Percentiles rank a stretch among this genome's conserved stretches.
phyloP scores from a whole-genome alignment of 2,329 filamentous ascomycete genomes.

The Plenodomus lindquistii region DNA sequence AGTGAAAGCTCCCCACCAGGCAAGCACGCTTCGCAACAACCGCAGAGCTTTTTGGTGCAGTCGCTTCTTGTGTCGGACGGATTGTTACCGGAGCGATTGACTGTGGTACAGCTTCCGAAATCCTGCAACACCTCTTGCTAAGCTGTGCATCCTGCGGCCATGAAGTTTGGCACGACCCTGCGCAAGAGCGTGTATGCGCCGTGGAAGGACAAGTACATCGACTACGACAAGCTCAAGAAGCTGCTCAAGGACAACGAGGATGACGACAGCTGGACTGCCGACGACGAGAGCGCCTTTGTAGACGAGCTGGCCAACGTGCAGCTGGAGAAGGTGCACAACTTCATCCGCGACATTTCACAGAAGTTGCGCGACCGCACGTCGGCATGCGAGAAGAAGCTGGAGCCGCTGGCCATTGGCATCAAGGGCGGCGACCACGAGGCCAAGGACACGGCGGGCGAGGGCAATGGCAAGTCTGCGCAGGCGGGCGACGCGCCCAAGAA shows the following conservation, averaged over 20 bases:
- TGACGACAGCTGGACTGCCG: conserved; percentile 80
- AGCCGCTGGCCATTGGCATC: conserved; percentile 56
- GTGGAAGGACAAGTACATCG: conserved; percentile 93
- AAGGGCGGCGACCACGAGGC: conserved; percentile 27
- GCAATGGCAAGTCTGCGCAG: conserved; percentile 17
- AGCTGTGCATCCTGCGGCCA: conserved; percentile 44
- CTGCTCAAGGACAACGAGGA: conserved; percentile 73
- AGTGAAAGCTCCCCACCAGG: conserved; percentile 2
- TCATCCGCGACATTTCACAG: conserved; percentile 81
- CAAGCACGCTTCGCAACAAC: neutral
- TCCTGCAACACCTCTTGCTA: conserved; percentile 1
- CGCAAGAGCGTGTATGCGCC: conserved; percentile 77
- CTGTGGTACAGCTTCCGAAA: conserved; percentile 2
- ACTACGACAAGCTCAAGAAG: conserved; percentile 90
- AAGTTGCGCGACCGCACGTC: conserved; percentile 80
- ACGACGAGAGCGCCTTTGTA: conserved; percentile 91
- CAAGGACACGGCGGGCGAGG: conserved; percentile 5
- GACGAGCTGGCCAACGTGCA: conserved; percentile 94
- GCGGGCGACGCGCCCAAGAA: conserved; percentile 27
- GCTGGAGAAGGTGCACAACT: conserved; percentile 89
- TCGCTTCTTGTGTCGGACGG: neutral
- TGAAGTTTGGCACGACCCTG: conserved; percentile 94
- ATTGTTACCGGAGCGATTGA: conserved; percentile 10
- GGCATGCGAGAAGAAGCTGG: conserved; percentile 67
- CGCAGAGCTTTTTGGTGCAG: conserved; percentile 13